Evolutionary conservation across 495 filamentous ascomycete genomes (phyloP).

Genomic region (Trichoderma erinaceum): DNA sequence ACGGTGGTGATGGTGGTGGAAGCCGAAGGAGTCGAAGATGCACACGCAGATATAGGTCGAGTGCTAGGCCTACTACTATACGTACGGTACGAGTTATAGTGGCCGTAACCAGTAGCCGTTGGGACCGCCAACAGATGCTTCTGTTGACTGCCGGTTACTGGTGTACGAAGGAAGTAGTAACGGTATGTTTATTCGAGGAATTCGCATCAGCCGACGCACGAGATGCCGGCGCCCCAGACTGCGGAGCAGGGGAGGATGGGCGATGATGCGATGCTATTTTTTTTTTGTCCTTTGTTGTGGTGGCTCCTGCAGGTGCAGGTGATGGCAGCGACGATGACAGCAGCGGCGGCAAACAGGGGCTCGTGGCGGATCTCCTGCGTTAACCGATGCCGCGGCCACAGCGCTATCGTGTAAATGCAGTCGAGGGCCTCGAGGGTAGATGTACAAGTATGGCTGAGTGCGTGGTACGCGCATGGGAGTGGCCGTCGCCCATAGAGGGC

Average conservation of each 20-base stretch:
- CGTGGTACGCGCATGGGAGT: neutral
- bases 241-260: constrained; percentile 1
- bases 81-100: too few species aligned
- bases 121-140: too few species aligned
- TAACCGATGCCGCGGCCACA: neutral
- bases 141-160: neutral
- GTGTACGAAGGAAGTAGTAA: neutral
- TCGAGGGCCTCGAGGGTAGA: too few species aligned
- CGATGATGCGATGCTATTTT: neutral
- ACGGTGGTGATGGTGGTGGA: neutral
- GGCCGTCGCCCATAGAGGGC: too few species aligned
- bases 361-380: neutral
- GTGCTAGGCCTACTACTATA: neutral
- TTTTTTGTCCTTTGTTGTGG: neutral
- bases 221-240: constrained; percentile 5
- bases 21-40: neutral
- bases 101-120: too few species aligned
- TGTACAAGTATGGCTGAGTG: neutral
- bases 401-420: neutral
- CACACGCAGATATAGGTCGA: neutral
- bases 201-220: neutral
- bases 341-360: constrained; percentile 1
- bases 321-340: neutral
- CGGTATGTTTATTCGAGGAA: neutral
- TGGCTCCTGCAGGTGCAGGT: neutral